Base-by-base conservation (phyloP, 1,284 basidiomycete species). In the Austroboletus niveus region DNA sequence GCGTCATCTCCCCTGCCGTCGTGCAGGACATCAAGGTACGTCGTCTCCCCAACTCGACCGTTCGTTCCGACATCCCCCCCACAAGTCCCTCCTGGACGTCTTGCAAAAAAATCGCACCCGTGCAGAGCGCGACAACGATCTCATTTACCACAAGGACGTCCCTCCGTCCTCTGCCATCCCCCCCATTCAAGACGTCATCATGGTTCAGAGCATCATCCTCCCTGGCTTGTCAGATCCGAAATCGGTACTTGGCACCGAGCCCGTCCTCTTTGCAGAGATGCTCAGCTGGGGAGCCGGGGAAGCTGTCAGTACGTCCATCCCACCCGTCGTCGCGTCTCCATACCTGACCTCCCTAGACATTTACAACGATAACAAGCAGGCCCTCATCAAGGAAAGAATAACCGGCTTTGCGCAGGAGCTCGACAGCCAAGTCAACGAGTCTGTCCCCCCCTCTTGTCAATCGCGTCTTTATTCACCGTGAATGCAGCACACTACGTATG, bases 71-170 rank as follows among this genome's bases (percentile, higher is more conserved):
- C 45, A 9, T 14, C 12, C 15, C 32, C 32, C 14, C 40, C 58
- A 29, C 27, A 29, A 89, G 84, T 84, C 81, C 2, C 69, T 86
- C 17, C 67, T 84, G 15, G 82, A 91, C 62, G 84, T 77, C 20
- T 75, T 97, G 17, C 81, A 89, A 61, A 85, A 79, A 42, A 84
- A 84, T 35, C 68, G 93, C 20, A 70, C 76, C 3, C 80, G 92
- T 14, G 92, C 95, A 0, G 83, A 89, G 55, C 82, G 92, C 29
- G 97, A 99, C 69, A 99, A 99, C 64, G 92, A 98, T 68, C 75
- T 98, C 6, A 97, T 99, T 47, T 99, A 99, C 71, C 91, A 98
- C 59, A 81, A 93, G 52, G 85, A 92, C 42, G 80, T 97, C 0
- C 94, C 94, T 0, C 74, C 92, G 0, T 64, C 81, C 1, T 82